A percentile compares a stretch with the other conserved stretches of the same genome.
These are phyloP conservation scores for Alternaria infectoria DNA, from an alignment of 2,329 filamentous ascomycete genomes.

Conservation along the genomic window DNA sequence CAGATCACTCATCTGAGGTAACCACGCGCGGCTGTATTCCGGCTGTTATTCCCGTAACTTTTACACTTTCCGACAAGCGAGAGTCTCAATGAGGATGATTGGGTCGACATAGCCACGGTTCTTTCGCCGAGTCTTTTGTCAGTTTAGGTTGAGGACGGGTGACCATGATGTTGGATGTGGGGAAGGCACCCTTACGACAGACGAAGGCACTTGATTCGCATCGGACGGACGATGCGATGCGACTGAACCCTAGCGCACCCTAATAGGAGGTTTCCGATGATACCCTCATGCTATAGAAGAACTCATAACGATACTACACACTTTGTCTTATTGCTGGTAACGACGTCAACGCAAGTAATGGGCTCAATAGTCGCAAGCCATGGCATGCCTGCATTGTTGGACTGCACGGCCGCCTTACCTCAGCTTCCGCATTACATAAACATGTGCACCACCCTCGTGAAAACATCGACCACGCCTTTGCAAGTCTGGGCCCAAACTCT, in stretches of 20 bases:
- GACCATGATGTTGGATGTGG: neutral
- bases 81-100: neutral
- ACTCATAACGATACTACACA: slow-evolving; percentile 7
- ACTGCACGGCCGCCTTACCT: neutral
- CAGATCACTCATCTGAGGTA: neutral
- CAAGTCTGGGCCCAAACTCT: neutral
- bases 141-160: neutral
- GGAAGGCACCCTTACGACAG: neutral
- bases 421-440: neutral
- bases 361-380: neutral
- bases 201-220: neutral
- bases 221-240: neutral
- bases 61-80: neutral
- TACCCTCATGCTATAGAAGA: slow-evolving; percentile 15
- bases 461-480: neutral
- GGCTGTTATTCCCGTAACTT: neutral
- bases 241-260: slow-evolving; percentile 9
- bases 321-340: neutral
- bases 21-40: neutral
- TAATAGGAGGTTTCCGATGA: slow-evolving; percentile 11
- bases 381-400: neutral
- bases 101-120: neutral
- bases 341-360: neutral
- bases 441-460: neutral
- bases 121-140: neutral